Percentiles rank a stretch among this genome's conserved stretches.
Conservation (phyloP, 371 early-diverging fungal species). For the Apophysomyces sp. region DNA sequence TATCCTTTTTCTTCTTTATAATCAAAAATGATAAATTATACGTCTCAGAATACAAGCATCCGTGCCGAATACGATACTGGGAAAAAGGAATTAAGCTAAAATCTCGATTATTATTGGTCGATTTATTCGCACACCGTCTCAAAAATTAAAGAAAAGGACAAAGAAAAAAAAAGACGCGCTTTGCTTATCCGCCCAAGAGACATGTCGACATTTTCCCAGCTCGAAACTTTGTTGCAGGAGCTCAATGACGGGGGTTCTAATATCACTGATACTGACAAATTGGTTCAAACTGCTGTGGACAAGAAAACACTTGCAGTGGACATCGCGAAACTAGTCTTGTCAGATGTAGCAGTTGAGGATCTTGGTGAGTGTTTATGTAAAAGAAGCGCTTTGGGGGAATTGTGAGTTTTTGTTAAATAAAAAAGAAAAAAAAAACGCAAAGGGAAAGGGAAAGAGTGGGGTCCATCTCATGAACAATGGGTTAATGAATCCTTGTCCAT, state of each 20-base stretch:
- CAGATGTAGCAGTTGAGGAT: constrained; percentile 32
- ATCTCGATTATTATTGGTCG: too few relatives aligned
- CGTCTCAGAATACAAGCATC: too few relatives aligned
- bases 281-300: constrained; percentile 4
- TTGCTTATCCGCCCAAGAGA: neutral
- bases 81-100: too few relatives aligned
- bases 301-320: constrained; percentile 20
- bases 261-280: neutral
- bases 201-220: neutral
- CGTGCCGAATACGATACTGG: too few relatives aligned
- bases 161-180: neutral
- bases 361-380: constrained; percentile 39
- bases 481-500: neutral
- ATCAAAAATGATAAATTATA: too few relatives aligned
- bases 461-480: neutral
- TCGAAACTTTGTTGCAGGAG: neutral
- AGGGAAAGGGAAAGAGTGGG: neutral
- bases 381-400: too few relatives aligned
- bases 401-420: too few relatives aligned
- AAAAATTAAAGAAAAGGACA: neutral
- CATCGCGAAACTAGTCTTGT: constrained; percentile 18
- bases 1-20: too few relatives aligned
- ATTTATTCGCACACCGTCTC: too few relatives aligned
- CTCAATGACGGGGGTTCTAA: neutral
- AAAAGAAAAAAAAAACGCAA: neutral